phyloP scores from a whole-genome alignment of 2,329 filamentous ascomycete species.

The Pseudocercospora fuligena region DNA sequence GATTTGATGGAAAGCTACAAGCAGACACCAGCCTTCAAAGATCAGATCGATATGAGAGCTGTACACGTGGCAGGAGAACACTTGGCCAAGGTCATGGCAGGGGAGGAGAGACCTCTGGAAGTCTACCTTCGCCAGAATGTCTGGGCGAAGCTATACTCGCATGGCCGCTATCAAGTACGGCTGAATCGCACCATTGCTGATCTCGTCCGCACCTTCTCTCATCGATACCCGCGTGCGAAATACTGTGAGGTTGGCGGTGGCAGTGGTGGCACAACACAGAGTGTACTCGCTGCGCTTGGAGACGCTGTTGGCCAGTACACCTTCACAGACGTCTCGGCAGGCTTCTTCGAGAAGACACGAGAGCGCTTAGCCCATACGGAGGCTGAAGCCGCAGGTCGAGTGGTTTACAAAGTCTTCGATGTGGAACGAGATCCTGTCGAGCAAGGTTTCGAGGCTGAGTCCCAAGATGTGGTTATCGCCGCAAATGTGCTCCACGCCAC shows the following conservation, averaged over 20 bases:
- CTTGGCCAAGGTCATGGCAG: slow-evolving; percentile 43
- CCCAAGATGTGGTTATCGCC: slow-evolving; percentile 38
- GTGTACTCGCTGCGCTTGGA: slow-evolving; percentile 42
- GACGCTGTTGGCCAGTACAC: slow-evolving; percentile 48
- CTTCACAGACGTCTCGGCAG: slow-evolving; percentile 52
- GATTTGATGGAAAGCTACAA: slow-evolving; percentile 25
- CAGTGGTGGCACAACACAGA: slow-evolving; percentile 49
- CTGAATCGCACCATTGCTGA: slow-evolving; percentile 39
- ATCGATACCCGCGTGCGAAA: slow-evolving; percentile 50
- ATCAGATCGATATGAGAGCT: slow-evolving; percentile 25
- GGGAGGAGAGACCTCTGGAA: slow-evolving; percentile 29
- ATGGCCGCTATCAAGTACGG: slow-evolving; percentile 46
- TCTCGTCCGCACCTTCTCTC: slow-evolving; percentile 34
- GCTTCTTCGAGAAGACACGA: slow-evolving; percentile 48
- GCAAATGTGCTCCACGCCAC: slow-evolving; percentile 37
- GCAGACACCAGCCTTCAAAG: slow-evolving; percentile 15
- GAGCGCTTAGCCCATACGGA: slow-evolving; percentile 23
- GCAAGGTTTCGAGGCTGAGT: slow-evolving; percentile 42
- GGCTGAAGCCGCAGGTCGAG: slow-evolving; percentile 34
- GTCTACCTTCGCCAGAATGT: slow-evolving; percentile 26
- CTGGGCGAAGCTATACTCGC: slow-evolving; percentile 32
- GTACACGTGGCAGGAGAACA: slow-evolving; percentile 40
- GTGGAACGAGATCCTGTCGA: slow-evolving; percentile 37
- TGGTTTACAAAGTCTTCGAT: slow-evolving; percentile 39
- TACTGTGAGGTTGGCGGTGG: slow-evolving; percentile 54